These are phyloP conservation scores for Triticum urartu DNA, from an alignment of 176 grass and related monocot genomes.

Conservation along the genomic window DNA sequence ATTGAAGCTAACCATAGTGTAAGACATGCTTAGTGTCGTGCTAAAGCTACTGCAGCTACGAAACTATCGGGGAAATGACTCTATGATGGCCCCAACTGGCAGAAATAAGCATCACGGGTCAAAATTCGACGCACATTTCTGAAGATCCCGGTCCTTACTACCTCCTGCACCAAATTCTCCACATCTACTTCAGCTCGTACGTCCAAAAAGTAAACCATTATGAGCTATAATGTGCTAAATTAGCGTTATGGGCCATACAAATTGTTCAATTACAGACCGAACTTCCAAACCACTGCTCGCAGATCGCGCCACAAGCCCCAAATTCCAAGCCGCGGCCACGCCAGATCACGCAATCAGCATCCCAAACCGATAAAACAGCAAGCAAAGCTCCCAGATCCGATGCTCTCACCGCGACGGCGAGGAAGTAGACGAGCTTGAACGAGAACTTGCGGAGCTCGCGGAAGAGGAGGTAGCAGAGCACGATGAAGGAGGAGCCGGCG, in stretches of 20 bases:
- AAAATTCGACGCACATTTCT: conserved; percentile 10
- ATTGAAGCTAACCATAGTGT: conserved; percentile 13
- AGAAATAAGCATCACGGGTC: background rate
- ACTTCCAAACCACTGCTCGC: background rate
- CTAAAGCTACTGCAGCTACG: background rate
- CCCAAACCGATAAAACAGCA: background rate
- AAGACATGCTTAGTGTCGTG: background rate
- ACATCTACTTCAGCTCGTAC: background rate
- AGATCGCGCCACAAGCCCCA: conserved; percentile 18
- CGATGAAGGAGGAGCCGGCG: conserved; percentile 87
- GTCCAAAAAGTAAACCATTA: too few relatives aligned
- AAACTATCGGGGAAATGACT: background rate
- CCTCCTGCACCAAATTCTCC: background rate
- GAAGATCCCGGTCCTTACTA: conserved; percentile 4
- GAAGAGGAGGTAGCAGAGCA: conserved; percentile 94
- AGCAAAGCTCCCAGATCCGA: background rate
- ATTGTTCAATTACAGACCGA: background rate
- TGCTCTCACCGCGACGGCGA: conserved; percentile 64
- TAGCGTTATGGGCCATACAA: too few relatives aligned
- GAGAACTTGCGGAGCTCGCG: conserved; percentile 98
- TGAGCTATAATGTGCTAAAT: too few relatives aligned
- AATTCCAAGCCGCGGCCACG: background rate
- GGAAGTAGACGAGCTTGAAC: conserved; percentile 97
- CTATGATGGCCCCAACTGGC: background rate
- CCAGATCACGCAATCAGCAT: conserved; percentile 5